Base-by-base conservation (phyloP, 768 basidiomycete genomes). In the Hericium coralloides region DNA sequence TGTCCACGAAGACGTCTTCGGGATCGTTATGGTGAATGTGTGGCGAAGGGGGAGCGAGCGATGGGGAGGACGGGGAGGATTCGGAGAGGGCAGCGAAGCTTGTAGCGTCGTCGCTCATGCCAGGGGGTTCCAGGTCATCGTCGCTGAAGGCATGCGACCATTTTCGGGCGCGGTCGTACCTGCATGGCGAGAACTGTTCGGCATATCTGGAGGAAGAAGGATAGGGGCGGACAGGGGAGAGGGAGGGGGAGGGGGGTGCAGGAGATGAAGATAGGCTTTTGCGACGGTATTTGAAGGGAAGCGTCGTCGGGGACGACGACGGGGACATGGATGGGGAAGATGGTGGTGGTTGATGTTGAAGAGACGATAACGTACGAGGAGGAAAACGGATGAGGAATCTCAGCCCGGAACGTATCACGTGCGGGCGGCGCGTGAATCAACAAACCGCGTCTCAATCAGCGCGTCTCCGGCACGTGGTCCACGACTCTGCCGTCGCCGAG, bases 111-210 rank as follows among this genome's bases (percentile, higher is more conserved):
- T 60, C 59, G 49, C 61, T 63, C 15, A 39, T 60, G 20, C 60
- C 54, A 18, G 61, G 60, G 7, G 60, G 61, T 39, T 58, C 61
- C 12, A 50, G 57, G 37, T 63, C 60, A 54, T 60, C 61, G 17
- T 60, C 59, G 37, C 53, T 60, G 48, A 55, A 52, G n/a, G 56
- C 12, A 31, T 38, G 18, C 38, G 55, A 54, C 60, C 55, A 51
- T 55, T 59, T 38, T 48, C 25, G 7, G 23, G 56, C 18, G 58
- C 51, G 47, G 53, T 53, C n/a, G 48, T n/a, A 49, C 17, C 14
- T 22, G 14, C 14, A 36, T 37, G 52, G 31, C 12, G 31, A 37
- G 18, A n/a, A 52, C n/a, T 36, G 52, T 18, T 52, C 25, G 17
- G 38, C 52, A 20, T 25, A 38, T 14, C 25, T 18, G 31, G 52